Percentiles rank a stretch among this genome's conserved stretches.
These are phyloP conservation scores for Linanthus parryae DNA, from an alignment of 148 eudicot species.

Conservation along the genomic window DNA sequence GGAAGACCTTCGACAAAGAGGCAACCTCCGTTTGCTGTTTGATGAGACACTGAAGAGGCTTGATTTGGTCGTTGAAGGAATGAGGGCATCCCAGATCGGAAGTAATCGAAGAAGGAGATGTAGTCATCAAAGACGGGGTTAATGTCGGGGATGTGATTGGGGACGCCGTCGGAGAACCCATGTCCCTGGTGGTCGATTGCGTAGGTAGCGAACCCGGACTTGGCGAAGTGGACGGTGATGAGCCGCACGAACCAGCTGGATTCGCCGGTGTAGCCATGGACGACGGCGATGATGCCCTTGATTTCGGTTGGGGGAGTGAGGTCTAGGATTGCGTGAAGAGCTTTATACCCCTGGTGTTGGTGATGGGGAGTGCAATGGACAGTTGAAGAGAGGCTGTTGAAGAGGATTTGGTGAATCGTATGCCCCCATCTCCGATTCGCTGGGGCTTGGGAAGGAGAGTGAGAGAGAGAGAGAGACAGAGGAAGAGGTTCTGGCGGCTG, in stretches of 20 bases:
- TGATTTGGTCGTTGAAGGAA: too few relatives aligned
- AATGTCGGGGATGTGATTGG: constrained; percentile 73
- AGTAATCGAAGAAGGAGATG: constrained; percentile 49
- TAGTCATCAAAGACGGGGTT: constrained; percentile 82
- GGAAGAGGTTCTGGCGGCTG: too few relatives aligned
- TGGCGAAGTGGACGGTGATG: constrained; percentile 63
- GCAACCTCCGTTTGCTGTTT: too few relatives aligned
- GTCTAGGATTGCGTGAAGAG: constrained; percentile 90
- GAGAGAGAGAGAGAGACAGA: too few relatives aligned
- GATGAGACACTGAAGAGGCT: too few relatives aligned
- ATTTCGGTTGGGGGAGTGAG: constrained; percentile 33
- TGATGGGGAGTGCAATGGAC: too few relatives aligned
- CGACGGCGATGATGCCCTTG: constrained; percentile 45
- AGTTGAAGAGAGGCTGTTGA: too few relatives aligned
- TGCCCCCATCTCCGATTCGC: too few relatives aligned
- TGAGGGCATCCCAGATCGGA: too few relatives aligned
- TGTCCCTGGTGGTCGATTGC: constrained; percentile 96
- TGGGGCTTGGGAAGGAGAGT: too few relatives aligned
- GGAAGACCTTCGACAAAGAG: too few relatives aligned
- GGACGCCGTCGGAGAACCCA: constrained; percentile 76
- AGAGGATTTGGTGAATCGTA: too few relatives aligned
- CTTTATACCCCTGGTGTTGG: constrained; percentile 59
- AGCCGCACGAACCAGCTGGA: constrained; percentile 80
- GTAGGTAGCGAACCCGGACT: constrained; percentile 62
- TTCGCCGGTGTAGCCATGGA: constrained; percentile 98